Base-by-base conservation (phyloP, 208 protist species). In the Tritrichomonas musculus region DNA sequence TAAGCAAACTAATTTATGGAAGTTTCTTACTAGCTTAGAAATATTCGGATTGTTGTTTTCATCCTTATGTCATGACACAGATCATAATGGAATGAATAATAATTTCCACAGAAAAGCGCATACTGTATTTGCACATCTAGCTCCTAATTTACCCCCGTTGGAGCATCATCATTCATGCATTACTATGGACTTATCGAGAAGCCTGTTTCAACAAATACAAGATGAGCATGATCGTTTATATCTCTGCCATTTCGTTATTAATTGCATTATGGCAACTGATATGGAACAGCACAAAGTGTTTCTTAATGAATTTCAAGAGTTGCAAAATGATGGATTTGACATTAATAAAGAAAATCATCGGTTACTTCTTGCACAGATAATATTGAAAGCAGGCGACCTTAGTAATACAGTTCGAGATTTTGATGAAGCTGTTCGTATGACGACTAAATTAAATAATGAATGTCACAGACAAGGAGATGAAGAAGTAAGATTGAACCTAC, bases 51-150 rank as follows among this genome's bases (percentile, higher is more conserved):
- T 95, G 20, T 22, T 98, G 22, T 94, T 98, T n/a, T 95, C 97
- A 33, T 97, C 96, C 30, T 95, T 97, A 39, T 96, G 98, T 84
- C 98, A 99, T 95, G 98, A 99, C 96, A 97, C 97, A 94, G 97
- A 98, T 93, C 98, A 99, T 94, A 98, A 97, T 1, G 98, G 98
- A 39, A 92, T 98, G 39, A 98, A 98, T 95, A 99, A 99, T 95
- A 97, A 96, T 94, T 99, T 98, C 94, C 97, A 98, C 94, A 95
- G 97, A 27, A 96, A 96, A 92, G 97, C 97, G 13, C 94, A 96
- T 80, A 95, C 97, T 8, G 96, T 96, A 93, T 94, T 98, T 66
- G 97, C 69, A 8, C 69, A 77, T 5, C 5, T 39, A n/a, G 73
- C 33, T 11, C 73, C 73, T 14, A 39, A 82, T 30, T 39, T 82